Percentiles rank a stretch among this genome's conserved stretches.
Conservation (phyloP, 2,329 filamentous ascomycete species). For the Ilyonectria mors-panacis region DNA sequence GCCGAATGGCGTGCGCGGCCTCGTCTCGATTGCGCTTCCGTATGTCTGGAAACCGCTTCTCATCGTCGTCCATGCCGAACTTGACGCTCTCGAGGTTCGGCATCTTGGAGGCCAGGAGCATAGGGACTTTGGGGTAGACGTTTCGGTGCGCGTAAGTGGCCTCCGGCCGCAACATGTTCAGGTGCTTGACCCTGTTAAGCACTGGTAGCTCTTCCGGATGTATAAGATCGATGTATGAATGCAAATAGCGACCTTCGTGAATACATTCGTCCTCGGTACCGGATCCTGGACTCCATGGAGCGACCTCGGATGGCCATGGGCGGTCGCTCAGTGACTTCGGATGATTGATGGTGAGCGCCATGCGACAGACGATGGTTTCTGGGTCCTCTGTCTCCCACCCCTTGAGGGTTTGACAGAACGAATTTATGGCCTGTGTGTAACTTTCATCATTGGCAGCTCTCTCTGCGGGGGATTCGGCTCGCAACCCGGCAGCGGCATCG, state of each 20-base stretch:
- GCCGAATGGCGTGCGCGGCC: background rate
- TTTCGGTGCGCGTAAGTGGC: conserved; percentile 14
- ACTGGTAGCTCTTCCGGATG: conserved; percentile 6
- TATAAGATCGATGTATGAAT: conserved; percentile 22
- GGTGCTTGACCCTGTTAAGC: conserved; percentile 2
- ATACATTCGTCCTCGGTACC: background rate
- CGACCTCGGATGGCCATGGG: background rate
- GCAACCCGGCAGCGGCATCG: background rate
- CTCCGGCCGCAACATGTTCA: background rate
- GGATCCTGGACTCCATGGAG: background rate
- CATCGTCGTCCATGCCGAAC: conserved; percentile 13
- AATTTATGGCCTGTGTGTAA: conserved; percentile 8
- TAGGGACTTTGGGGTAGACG: conserved; percentile 15
- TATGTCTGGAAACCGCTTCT: conserved; percentile 19
- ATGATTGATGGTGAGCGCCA: conserved; percentile 20
- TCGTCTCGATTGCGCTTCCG: conserved; percentile 12
- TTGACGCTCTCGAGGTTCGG: conserved; percentile 21
- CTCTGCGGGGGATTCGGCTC: conserved; percentile 23
- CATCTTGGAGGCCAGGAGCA: conserved; percentile 24
- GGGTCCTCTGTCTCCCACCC: conserved; percentile 19
- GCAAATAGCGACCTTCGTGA: conserved; percentile 26
- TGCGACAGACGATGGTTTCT: background rate
- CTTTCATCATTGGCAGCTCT: conserved; percentile 21
- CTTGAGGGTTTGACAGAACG: conserved; percentile 12
- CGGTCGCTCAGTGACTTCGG: conserved; percentile 22